Percentiles rank a stretch among this genome's conserved stretches.
phyloP scores from a whole-genome alignment of 2,329 filamentous ascomycete genomes.

The Aspergillus texensis region DNA sequence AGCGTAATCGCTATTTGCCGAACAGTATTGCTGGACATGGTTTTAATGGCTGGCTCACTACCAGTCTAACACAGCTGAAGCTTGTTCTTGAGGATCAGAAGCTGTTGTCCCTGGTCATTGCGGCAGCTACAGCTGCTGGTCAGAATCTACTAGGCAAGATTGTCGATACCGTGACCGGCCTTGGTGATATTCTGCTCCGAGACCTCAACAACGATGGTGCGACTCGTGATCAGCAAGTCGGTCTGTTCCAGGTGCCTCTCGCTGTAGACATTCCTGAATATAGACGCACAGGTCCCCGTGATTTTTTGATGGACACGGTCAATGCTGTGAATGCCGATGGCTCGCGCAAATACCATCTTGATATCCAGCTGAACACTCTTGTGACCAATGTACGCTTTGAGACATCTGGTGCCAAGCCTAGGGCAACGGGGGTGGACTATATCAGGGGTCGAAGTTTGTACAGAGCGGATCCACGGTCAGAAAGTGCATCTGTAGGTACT shows the following conservation, averaged over 20 bases:
- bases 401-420: constrained; percentile 36
- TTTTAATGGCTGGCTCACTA: constrained; percentile 60
- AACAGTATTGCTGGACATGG: constrained; percentile 54
- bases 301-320: constrained; percentile 57
- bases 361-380: constrained; percentile 52
- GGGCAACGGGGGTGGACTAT: constrained; percentile 52
- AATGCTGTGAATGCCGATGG: constrained; percentile 55
- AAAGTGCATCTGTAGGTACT: constrained; percentile 29
- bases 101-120: constrained; percentile 55
- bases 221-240: constrained; percentile 50
- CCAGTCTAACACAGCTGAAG: constrained; percentile 53
- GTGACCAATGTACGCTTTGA: constrained; percentile 51
- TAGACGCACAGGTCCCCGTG: constrained; percentile 57
- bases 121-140: constrained; percentile 57
- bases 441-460: constrained; percentile 50
- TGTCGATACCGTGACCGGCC: constrained; percentile 45
- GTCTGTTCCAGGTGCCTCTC: constrained; percentile 62
- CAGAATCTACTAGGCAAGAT: constrained; percentile 42
- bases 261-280: constrained; percentile 51
- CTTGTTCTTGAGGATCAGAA: constrained; percentile 57
- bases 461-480: constrained; percentile 45
- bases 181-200: constrained; percentile 50
- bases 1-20: constrained; percentile 56
- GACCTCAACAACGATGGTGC: constrained; percentile 55
- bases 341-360: constrained; percentile 57